phyloP scores from a whole-genome alignment of 208 protist species.

The Trypanosoma boissoni region DNA sequence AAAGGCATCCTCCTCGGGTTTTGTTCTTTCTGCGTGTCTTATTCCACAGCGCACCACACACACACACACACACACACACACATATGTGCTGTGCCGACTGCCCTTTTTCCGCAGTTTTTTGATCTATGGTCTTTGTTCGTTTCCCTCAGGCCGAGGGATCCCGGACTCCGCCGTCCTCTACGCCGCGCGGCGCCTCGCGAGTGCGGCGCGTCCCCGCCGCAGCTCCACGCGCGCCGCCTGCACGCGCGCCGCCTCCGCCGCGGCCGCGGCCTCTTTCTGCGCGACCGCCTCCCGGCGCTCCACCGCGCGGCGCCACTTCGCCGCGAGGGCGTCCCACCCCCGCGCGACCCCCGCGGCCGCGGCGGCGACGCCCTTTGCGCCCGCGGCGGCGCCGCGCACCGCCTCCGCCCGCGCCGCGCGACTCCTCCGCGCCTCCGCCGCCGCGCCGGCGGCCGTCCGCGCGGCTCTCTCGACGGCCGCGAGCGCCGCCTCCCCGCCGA shows the following conservation, averaged over 20 bases:
- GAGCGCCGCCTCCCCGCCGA: not conserved
- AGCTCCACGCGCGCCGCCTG: conserved; percentile 26
- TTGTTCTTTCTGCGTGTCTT: too few relatives aligned
- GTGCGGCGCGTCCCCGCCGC: conserved; percentile 18
- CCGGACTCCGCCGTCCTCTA: conserved; percentile 8
- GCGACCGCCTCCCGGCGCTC: too few relatives aligned
- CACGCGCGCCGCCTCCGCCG: conserved; percentile 22
- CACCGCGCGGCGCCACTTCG: not conserved
- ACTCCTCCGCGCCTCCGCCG: conserved; percentile 11
- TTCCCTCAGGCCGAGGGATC: too few relatives aligned
- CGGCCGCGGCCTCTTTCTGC: conserved; percentile 1
- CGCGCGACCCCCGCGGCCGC: not conserved
- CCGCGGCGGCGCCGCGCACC: not conserved
- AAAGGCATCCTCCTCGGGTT: too few relatives aligned
- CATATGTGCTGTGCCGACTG: too few relatives aligned
- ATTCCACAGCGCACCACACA: too few relatives aligned
- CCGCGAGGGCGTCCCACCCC: not conserved
- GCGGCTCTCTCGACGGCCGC: too few relatives aligned
- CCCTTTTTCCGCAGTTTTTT: too few relatives aligned
- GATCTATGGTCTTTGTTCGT: too few relatives aligned
- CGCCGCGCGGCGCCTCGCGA: conserved; percentile 6
- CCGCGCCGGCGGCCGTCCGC: too few relatives aligned
- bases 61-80: too few relatives aligned
- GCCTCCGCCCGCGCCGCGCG: conserved; percentile 23
- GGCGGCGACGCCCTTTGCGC: not conserved